Base-by-base conservation (phyloP, 768 basidiomycete species). In the Termitomyces titanicus region DNA sequence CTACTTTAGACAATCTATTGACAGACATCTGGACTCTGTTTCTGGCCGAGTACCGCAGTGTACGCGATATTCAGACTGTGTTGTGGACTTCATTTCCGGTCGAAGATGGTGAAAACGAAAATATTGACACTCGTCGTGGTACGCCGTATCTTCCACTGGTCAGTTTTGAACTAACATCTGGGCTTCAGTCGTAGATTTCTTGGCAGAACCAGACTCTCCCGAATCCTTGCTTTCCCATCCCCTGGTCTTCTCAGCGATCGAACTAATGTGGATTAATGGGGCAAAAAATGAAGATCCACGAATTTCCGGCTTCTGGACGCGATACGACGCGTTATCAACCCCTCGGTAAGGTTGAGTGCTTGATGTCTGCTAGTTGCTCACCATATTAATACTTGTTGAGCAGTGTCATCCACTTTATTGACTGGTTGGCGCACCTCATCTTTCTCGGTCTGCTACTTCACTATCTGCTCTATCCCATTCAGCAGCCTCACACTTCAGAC, bases 81-180 rank as follows among this genome's bases (percentile, higher is more conserved):
- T 63, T 85, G 25, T 85, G 83, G 83, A 68, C 70, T 5, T 54
- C 64, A 10, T 82, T 81, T 54, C 70, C 70, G n/a, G 17, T 50
- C 13, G n/a, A n/a, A n/a, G 3, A 53, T 71, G 25, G 66, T 71
- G 44, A 65, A 71, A 13, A 17, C 15, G 63, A 58, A 20, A 61
- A 59, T 8, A 3, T 43, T 4, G 50, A 48, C 20, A 25, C 51
- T 27, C 48, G 68, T 31, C 66, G 73, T 67, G 77, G 77, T 71
- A 57, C 40, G 67, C 55, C 17, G 18, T 29, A 43, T 15, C 40
- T 46, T 53, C 48, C 25, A 10, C 27, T 44, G 13, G 22, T 12
- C 17, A 17, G 22, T 38, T 34, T 9, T 15, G 40, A 17, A 47
- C 47, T 61, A 35, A 55, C 31, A n/a, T 48, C 20, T 18, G 39